A percentile compares a stretch with the other conserved stretches of the same genome.
phyloP scores from a whole-genome alignment of 805 yeast species.

The Sugiyamaella chiloensis region DNA sequence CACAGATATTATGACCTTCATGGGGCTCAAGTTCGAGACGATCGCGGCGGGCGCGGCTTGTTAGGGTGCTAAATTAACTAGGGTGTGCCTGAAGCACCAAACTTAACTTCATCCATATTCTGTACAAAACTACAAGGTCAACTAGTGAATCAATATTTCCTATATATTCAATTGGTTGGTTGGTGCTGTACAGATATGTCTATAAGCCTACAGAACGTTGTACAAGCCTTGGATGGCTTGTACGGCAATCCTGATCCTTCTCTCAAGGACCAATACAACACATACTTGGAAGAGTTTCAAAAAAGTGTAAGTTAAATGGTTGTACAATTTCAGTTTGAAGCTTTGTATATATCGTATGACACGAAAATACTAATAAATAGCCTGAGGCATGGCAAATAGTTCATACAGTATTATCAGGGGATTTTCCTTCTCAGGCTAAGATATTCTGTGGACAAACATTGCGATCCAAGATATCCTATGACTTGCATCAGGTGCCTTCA shows the following conservation, averaged over 20 bases:
- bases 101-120: too few species aligned
- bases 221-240: slow-evolving; percentile 44
- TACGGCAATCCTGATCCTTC: slow-evolving; percentile 42
- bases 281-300: slow-evolving; percentile 75
- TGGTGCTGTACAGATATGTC: slow-evolving; percentile 4
- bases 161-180: too few species aligned
- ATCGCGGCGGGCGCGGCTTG: slow-evolving; percentile 2
- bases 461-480: slow-evolving; percentile 74
- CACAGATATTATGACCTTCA: too few species aligned
- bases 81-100: too few species aligned
- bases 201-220: slow-evolving; percentile 7
- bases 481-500: slow-evolving; percentile 70
- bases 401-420: slow-evolving; percentile 48
- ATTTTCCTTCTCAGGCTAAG: slow-evolving; percentile 51
- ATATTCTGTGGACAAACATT: slow-evolving; percentile 91
- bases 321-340: too few species aligned
- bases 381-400: slow-evolving; percentile 69
- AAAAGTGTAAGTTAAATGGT: slow-evolving; percentile 41
- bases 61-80: too few species aligned
- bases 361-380: too few species aligned
- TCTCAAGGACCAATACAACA: slow-evolving; percentile 45
- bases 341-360: too few species aligned
- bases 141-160: too few species aligned
- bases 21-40: not conserved
- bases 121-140: too few species aligned